Evolutionary conservation across 371 early-diverging fungal species (phyloP).

Genomic region (Blyttiomyces sp.): DNA sequence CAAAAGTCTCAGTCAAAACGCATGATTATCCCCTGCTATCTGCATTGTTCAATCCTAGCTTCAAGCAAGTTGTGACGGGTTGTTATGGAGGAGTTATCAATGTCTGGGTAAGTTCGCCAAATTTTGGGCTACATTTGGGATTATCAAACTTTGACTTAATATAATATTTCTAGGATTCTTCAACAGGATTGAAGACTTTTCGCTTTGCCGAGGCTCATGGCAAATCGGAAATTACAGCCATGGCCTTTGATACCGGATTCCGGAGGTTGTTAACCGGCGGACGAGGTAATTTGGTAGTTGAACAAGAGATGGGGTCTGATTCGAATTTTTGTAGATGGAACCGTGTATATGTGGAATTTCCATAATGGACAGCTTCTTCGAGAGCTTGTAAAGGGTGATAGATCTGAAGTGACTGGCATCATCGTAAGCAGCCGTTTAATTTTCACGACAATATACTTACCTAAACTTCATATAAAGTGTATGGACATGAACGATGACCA

Average conservation of each 20-base stretch:
- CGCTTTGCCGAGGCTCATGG: constrained; percentile 41
- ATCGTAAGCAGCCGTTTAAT: constrained; percentile 12
- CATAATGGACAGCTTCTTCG: constrained; percentile 52
- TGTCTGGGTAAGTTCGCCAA: constrained; percentile 42
- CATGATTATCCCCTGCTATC: constrained; percentile 41
- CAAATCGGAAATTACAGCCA: constrained; percentile 46
- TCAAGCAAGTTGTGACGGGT: constrained; percentile 43
- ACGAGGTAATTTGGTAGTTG: constrained; percentile 20
- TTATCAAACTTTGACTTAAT: no score
- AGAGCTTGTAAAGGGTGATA: constrained; percentile 41
- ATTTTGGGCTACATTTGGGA: not conserved
- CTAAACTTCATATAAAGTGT: constrained; percentile 18
- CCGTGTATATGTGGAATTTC: constrained; percentile 48
- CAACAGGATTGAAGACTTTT: constrained; percentile 41
- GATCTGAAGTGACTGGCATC: constrained; percentile 44
- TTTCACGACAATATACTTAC: not conserved
- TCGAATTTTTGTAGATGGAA: constrained; percentile 36
- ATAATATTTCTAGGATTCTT: constrained; percentile 24
- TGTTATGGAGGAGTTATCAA: constrained; percentile 46
- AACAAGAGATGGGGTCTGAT: not conserved
- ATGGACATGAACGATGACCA: constrained; percentile 35
- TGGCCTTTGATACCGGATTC: constrained; percentile 38
- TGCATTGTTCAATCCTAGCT: constrained; percentile 41
- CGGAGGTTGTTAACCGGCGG: constrained; percentile 46
- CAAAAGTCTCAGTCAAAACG: constrained; percentile 12